Evolutionary conservation across 2,329 filamentous ascomycete species (phyloP).

Genomic region (Bipolaris sorokiniana): DNA sequence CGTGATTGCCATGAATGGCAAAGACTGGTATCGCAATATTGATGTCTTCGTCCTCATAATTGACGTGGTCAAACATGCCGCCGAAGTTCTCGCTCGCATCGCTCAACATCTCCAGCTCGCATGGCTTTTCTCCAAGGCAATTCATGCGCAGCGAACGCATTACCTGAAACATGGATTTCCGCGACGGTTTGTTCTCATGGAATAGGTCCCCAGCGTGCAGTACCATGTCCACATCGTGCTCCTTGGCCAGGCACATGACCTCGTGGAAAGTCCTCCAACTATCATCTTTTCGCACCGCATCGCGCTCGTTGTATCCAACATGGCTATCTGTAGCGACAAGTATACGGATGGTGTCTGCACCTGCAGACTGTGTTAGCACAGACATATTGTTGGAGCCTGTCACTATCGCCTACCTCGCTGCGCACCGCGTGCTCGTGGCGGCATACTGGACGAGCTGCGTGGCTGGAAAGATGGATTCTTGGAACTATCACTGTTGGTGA

Average conservation of each 20-base stretch:
- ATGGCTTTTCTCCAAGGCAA: conserved; percentile 93
- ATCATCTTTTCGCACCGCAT: conserved; percentile 92
- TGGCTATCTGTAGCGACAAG: conserved; percentile 95
- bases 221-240: conserved; percentile 96
- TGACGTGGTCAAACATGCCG: conserved; percentile 87
- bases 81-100: conserved; percentile 92
- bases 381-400: neutral
- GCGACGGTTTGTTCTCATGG: conserved; percentile 96
- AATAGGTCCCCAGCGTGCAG: conserved; percentile 93
- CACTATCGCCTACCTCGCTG: conserved; percentile 36
- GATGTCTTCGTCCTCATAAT: conserved; percentile 97
- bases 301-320: conserved; percentile 94
- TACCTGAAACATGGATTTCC: conserved; percentile 95
- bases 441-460: conserved; percentile 25
- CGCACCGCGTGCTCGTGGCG: conserved; percentile 32
- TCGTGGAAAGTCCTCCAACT: conserved; percentile 97
- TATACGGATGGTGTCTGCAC: conserved; percentile 87
- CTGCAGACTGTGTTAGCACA: conserved; percentile 41
- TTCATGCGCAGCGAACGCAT: conserved; percentile 94
- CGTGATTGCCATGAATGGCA: conserved; percentile 97
- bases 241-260: conserved; percentile 85
- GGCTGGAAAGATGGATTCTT: neutral
- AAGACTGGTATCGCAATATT: conserved; percentile 98
- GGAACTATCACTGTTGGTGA: neutral
- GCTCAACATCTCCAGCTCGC: conserved; percentile 91